Base-by-base conservation (phyloP, 768 basidiomycete genomes). In the Leccinum truebloodii region DNA sequence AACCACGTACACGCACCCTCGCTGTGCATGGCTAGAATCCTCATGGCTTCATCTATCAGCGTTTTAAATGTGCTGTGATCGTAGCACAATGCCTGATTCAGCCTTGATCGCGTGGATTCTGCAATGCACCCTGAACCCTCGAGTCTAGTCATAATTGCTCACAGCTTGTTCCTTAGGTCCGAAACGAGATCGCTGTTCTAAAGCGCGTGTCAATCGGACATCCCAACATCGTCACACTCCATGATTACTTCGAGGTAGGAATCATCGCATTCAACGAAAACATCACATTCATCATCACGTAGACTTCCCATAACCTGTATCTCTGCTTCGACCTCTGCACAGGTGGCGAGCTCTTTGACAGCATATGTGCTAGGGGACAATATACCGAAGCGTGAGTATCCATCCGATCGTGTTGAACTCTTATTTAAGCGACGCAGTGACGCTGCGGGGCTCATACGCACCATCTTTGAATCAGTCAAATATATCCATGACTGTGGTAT, bases 271-370 rank as follows among this genome's bases (percentile, higher is more conserved):
- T 30, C 22, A 55, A 63, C 55, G 0, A 13, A 35, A 52, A 34
- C 28, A 5, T 8, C 51, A 16, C 26, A 6, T 32, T 64, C 55
- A 56, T 61, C 41, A 26, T 53, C 57, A 16, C 28, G 2, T 65
- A 93, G 89, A 97, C 95, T 30, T 78, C 92, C 9, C 91, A 95
- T 75, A 97, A 96, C 69, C 83, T 97, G 52, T 94, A 98, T 76
- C 89, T 98, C 58, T 88, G 88, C 66, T 97, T 97, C 75, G 96
- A 98, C 76, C 86, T 98, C 9, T 98, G 96, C 79, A 95, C 92
- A 3, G 95, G 95, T 55, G 95, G 96, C 49, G 96, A 99, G 75
- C 86, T 99, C n/a, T 98, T 99, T 69, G 96, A 99, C 75, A 85
- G 96, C 54, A 98, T 99, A 79, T 98, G 96, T 70, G 94, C 94